These are phyloP conservation scores for Strobilomyces dryophilus DNA, from an alignment of 768 basidiomycete genomes.

Conservation along the genomic window DNA sequence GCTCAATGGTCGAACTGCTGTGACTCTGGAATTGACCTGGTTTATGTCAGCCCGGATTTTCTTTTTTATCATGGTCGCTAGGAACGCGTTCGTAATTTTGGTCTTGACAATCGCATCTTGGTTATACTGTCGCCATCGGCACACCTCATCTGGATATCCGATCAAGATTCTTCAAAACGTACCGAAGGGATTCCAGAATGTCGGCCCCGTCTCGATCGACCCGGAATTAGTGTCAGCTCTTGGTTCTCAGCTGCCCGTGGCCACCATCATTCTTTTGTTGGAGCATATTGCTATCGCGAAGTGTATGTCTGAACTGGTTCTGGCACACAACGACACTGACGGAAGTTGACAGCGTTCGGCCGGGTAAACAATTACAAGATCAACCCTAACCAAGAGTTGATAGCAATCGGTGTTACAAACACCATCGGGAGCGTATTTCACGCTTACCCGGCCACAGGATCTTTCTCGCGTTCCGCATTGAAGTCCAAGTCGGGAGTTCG, in stretches of 20 bases:
- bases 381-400: slow-evolving; percentile 89
- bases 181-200: slow-evolving; percentile 75
- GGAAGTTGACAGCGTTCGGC: slow-evolving; percentile 69
- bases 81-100: slow-evolving; percentile 86
- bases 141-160: slow-evolving; percentile 60
- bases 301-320: slow-evolving; percentile 44
- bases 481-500: slow-evolving; percentile 97
- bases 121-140: slow-evolving; percentile 70
- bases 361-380: slow-evolving; percentile 94
- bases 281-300: slow-evolving; percentile 99
- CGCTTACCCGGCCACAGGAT: slow-evolving; percentile 96
- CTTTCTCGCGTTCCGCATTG: slow-evolving; percentile 96
- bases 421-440: slow-evolving; percentile 84
- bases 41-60: slow-evolving; percentile 51
- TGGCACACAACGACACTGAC: slow-evolving; percentile 8
- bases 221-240: slow-evolving; percentile 58
- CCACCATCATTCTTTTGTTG: slow-evolving; percentile 84
- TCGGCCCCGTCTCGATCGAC: slow-evolving; percentile 45
- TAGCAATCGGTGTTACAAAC: slow-evolving; percentile 97
- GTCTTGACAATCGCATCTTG: slow-evolving; percentile 85
- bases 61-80: slow-evolving; percentile 74
- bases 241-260: slow-evolving; percentile 71
- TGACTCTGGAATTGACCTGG: neutral
- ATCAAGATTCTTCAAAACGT: slow-evolving; percentile 82
- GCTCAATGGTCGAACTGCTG: neutral